Percentiles rank a stretch among this genome's conserved stretches.
These are phyloP conservation scores for Backusella tarrabulga DNA, from an alignment of 192 early-diverging fungal genomes.

Conservation along the genomic window DNA sequence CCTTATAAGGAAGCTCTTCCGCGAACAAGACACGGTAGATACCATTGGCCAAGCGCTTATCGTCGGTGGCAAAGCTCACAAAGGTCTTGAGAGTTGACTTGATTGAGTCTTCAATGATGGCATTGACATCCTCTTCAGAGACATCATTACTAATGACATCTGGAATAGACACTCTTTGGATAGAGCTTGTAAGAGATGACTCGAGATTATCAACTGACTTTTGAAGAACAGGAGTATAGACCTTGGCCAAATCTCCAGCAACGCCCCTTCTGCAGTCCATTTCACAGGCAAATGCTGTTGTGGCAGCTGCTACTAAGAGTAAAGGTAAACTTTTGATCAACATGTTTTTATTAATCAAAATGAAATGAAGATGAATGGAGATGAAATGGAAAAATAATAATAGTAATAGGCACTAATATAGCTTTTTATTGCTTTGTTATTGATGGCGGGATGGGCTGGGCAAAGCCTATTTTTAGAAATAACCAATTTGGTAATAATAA, in stretches of 20 bases:
- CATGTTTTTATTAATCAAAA: slow-evolving; percentile 8
- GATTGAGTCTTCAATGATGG: slow-evolving; percentile 22
- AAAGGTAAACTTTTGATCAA: slow-evolving; percentile 8
- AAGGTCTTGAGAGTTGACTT: slow-evolving; percentile 18
- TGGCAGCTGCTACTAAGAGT: slow-evolving; percentile 1
- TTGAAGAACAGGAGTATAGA: slow-evolving; percentile 39
- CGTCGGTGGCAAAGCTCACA: slow-evolving; percentile 12
- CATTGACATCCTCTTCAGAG: slow-evolving; percentile 9
- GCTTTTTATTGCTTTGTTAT: not conserved
- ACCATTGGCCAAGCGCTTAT: slow-evolving; percentile 35
- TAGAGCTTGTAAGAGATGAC: slow-evolving; percentile 19
- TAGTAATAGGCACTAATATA: not conserved
- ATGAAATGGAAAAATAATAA: not conserved
- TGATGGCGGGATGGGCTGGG: not conserved
- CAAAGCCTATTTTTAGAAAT: not conserved
- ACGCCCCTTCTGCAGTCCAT: slow-evolving; percentile 48
- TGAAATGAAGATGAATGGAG: not conserved
- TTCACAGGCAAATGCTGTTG: slow-evolving; percentile 44
- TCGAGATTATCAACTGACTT: slow-evolving; percentile 28
- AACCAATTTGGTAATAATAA: not conserved
- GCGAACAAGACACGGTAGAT: slow-evolving; percentile 45
- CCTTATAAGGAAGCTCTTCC: slow-evolving; percentile 50
- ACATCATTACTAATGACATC: slow-evolving; percentile 16
- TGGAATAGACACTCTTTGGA: slow-evolving; percentile 28
- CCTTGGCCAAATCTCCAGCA: slow-evolving; percentile 42